Percentiles rank a stretch among this genome's conserved stretches.
Evolutionary conservation across 306 rosid species (phyloP).

Genomic region (Medicago ruthenica): DNA sequence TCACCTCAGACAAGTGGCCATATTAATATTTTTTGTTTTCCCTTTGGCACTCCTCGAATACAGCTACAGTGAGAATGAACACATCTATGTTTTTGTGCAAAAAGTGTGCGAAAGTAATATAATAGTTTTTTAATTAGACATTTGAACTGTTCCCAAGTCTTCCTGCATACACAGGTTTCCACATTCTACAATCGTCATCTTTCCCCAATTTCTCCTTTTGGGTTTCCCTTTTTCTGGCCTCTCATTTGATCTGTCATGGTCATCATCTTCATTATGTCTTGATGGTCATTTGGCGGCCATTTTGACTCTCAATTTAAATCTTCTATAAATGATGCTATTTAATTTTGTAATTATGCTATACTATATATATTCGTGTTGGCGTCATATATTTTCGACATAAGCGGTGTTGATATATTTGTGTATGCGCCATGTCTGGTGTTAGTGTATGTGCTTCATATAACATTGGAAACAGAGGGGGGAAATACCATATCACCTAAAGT

Average conservation of each 20-base stretch:
- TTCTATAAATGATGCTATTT: neutral
- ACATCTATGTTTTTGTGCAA: neutral
- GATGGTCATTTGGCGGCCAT: neutral
- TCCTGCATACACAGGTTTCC: neutral
- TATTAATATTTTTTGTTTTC: neutral
- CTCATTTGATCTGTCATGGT: slow-evolving; percentile 1
- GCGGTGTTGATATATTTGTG: neutral
- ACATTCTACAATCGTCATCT: neutral
- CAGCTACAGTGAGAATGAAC: neutral
- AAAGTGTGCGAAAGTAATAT: neutral
- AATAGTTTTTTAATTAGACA: neutral
- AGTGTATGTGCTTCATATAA: slow-evolving; percentile 2
- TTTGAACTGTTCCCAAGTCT: neutral
- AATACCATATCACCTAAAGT: slow-evolving; percentile 20
- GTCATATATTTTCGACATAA: slow-evolving; percentile 1
- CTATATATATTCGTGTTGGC: neutral
- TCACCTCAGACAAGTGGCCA: neutral
- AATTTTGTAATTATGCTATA: neutral
- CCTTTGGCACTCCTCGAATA: neutral
- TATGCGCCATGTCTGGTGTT: neutral
- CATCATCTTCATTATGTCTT: slow-evolving; percentile 1
- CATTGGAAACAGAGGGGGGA: slow-evolving; percentile 37
- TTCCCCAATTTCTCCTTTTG: neutral
- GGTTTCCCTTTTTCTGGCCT: slow-evolving; percentile 12
- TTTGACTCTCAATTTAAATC: neutral